Evolutionary conservation across 495 filamentous ascomycete genomes (phyloP), one percentile per base, ranked within the genome.

Genomic region (Cercophora sp.): DNA sequence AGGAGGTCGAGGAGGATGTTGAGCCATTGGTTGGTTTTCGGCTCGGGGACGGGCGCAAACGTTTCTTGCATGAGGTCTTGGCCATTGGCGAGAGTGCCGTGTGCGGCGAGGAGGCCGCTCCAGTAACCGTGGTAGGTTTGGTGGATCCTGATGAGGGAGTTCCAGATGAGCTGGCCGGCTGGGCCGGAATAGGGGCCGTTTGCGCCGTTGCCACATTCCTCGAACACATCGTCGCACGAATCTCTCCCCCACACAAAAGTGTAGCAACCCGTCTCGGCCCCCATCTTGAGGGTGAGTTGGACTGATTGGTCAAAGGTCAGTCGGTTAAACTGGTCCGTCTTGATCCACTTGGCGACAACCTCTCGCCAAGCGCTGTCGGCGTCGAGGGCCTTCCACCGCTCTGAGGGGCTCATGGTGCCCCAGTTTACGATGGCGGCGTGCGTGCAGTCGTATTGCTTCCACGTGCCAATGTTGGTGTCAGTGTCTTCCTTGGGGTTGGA

Each of bases 11-110:
- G 31, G 18, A 70, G 39, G 13, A 70, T 37, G 15, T 56, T n/a
- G 13, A 56, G n/a, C 67, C 59, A 69, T 2, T 24, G 39, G 26
- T 64, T 40, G 36, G 54, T 36, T 4, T 51, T 2, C 8, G 57
- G 41, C 10, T 59, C 47, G 13, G 62, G 55, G 19, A 70, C 25
- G 0, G 69, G 66, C 20, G 62, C 64, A 44, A 72, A 70, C 8
- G 20, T 63, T 51, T 65, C 60, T 18, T 69, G 40, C 35, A 8
- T 4, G 4, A 11, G 20, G 23, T 18, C 9, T 9, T 24, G 20
- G 24, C 25, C 19, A 43, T 47, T 51, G 23, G 54, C 41, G 13
- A 42, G n/a, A 15, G 8, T 11, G 43, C n/a, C 29, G 39, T 16
- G 26, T n/a, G 37, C 36, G 42, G n/a, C 40, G n/a, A 51, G 23